These are phyloP conservation scores for Triticum monococcum DNA, from an alignment of 176 grass and related monocot genomes.

Conservation along the genomic window DNA sequence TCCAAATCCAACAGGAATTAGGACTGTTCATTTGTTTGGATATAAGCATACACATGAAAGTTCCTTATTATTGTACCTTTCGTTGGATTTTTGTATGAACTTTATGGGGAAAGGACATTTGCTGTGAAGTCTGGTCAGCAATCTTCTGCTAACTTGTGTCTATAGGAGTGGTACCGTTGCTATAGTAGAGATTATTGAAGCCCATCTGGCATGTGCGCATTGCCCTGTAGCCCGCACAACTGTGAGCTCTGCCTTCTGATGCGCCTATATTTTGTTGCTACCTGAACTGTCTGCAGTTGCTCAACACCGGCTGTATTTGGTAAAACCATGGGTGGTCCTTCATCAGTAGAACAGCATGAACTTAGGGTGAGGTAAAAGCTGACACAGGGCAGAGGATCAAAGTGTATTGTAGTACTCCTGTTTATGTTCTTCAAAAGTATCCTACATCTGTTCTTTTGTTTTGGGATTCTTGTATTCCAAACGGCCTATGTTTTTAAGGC, in stretches of 20 bases:
- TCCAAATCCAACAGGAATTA: neutral
- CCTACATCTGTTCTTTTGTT: neutral
- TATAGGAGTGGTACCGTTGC: neutral
- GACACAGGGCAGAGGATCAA: neutral
- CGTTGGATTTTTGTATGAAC: neutral
- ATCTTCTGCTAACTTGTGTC: neutral
- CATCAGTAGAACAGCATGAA: neutral
- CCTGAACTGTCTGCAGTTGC: neutral
- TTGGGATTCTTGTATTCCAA: neutral
- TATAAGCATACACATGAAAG: neutral
- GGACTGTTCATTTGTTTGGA: neutral
- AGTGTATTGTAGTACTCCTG: neutral
- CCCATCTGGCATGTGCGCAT: neutral
- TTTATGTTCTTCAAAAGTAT: conserved; percentile 13
- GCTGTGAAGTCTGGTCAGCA: neutral
- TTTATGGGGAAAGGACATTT: neutral
- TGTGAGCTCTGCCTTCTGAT: neutral
- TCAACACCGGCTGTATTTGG: neutral
- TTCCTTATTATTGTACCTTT: neutral
- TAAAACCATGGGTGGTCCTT: neutral
- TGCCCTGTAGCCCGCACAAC: neutral
- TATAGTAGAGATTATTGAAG: neutral
- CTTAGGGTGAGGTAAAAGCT: neutral
- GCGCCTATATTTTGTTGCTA: neutral
- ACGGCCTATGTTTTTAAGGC: no score